These are phyloP conservation scores for Wickerhamiella lipophila DNA, from an alignment of 805 yeast species.

Conservation along the genomic window DNA sequence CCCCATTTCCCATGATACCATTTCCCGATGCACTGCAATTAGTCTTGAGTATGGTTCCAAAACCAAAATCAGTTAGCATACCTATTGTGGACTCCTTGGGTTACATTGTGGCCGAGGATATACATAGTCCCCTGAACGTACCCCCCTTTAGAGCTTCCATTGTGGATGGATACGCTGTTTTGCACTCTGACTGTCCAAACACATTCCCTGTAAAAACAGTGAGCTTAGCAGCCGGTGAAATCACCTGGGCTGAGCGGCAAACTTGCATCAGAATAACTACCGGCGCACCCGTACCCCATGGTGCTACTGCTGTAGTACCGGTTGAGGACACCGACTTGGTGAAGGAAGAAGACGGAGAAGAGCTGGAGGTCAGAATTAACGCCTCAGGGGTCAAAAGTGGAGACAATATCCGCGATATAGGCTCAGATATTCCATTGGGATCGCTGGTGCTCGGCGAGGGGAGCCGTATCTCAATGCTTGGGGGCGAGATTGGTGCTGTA, in stretches of 20 bases:
- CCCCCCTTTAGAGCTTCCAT: slow-evolving; percentile 43
- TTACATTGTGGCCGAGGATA: slow-evolving; percentile 33
- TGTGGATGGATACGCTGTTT: slow-evolving; percentile 45
- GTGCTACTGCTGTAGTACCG: slow-evolving; percentile 41
- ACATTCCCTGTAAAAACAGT: slow-evolving; percentile 26
- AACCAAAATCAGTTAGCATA: slow-evolving; percentile 20
- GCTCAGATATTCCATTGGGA: slow-evolving; percentile 37
- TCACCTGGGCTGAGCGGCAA: slow-evolving; percentile 28
- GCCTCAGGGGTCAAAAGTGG: slow-evolving; percentile 31
- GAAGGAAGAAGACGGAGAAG: slow-evolving; percentile 34
- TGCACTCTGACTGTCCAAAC: slow-evolving; percentile 36
- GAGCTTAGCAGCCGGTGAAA: slow-evolving; percentile 20
- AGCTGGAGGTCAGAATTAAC: slow-evolving; percentile 31
- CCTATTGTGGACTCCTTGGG: slow-evolving; percentile 30
- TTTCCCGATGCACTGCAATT: slow-evolving; percentile 31
- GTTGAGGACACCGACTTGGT: slow-evolving; percentile 40
- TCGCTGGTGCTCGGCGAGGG: slow-evolving; percentile 31
- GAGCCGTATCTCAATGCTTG: slow-evolving; percentile 30
- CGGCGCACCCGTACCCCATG: slow-evolving; percentile 46
- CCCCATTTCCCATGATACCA: slow-evolving; percentile 39
- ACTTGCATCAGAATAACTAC: slow-evolving; percentile 39
- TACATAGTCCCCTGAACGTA: slow-evolving; percentile 31
- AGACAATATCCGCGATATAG: slow-evolving; percentile 38
- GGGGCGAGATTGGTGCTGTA: slow-evolving; percentile 40
- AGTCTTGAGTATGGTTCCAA: slow-evolving; percentile 30